These are phyloP conservation scores for Pichia kluyveri DNA, from an alignment of 805 yeast genomes.

Conservation along the genomic window DNA sequence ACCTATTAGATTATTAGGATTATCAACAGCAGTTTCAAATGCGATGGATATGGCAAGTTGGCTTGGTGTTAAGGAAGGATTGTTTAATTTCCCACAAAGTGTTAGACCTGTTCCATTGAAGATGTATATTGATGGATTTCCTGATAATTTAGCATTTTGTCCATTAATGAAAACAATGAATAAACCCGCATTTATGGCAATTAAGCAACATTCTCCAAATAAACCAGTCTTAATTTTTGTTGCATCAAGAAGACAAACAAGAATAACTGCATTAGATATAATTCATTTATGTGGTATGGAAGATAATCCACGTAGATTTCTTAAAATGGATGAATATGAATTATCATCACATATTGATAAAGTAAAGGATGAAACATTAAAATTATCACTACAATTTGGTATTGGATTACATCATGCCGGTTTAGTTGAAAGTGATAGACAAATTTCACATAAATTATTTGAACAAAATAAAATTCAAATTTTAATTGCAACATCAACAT, in stretches of 20 bases:
- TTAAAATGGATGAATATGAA: conserved; percentile 58
- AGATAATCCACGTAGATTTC: conserved; percentile 62
- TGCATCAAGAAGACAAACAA: conserved; percentile 74
- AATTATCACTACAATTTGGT: conserved; percentile 66
- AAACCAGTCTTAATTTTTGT: conserved; percentile 83
- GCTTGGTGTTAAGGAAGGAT: conserved; percentile 66
- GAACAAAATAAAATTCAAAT: conserved; percentile 64
- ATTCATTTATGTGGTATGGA: conserved; percentile 76
- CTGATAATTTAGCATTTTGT: conserved; percentile 71
- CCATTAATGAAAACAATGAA: conserved; percentile 84
- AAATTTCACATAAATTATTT: conserved; percentile 60
- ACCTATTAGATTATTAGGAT: conserved; percentile 60
- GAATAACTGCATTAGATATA: conserved; percentile 70
- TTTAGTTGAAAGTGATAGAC: conserved; percentile 62
- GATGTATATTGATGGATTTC: conserved; percentile 83
- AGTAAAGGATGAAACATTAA: conserved; percentile 79
- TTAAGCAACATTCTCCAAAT: conserved; percentile 79
- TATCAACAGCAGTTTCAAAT: conserved; percentile 82
- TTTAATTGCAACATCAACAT: conserved; percentile 69
- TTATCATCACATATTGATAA: conserved; percentile 37
- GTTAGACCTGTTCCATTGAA: conserved; percentile 81
- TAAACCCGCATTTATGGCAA: conserved; percentile 87
- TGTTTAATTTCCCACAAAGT: conserved; percentile 73
- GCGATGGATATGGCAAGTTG: conserved; percentile 83
- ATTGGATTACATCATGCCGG: conserved; percentile 83